Evolutionary conservation across 192 early-diverging fungal species (phyloP).

Genomic region (Gaertneriomyces sp.): DNA sequence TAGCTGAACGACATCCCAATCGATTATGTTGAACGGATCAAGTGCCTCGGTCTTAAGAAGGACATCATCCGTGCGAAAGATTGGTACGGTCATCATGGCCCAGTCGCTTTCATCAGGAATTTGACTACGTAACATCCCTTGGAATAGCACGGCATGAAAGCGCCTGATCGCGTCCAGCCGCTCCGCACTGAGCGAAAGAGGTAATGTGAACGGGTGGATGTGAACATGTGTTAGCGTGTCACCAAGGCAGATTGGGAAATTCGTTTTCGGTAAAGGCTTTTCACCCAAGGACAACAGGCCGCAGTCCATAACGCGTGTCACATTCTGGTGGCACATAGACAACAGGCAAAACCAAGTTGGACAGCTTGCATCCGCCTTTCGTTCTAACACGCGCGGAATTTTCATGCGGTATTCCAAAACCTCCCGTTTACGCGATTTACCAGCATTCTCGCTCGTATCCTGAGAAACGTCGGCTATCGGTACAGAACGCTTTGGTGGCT

Average conservation of each 20-base stretch:
- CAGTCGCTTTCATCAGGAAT: slow-evolving; percentile 19
- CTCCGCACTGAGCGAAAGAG: not conserved
- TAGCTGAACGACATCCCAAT: slow-evolving; percentile 16
- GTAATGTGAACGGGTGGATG: not conserved
- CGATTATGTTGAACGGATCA: slow-evolving; percentile 2
- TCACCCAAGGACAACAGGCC: slow-evolving; percentile 1
- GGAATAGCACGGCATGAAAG: slow-evolving; percentile 25
- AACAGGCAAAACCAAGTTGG: slow-evolving; percentile 4
- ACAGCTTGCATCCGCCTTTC: not conserved
- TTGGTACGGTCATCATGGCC: slow-evolving; percentile 20
- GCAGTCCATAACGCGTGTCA: not conserved
- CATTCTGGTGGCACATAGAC: no score
- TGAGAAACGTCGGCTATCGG: not conserved
- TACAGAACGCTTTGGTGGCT: slow-evolving; percentile 38
- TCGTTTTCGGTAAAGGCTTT: not conserved
- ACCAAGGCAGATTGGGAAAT: not conserved
- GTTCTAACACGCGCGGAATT: not conserved
- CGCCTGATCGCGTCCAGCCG: slow-evolving; percentile 1
- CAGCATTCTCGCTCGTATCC: not conserved
- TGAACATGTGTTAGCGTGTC: not conserved
- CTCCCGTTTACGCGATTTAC: not conserved
- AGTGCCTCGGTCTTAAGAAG: not conserved
- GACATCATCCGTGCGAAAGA: not conserved
- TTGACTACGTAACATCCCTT: slow-evolving; percentile 21
- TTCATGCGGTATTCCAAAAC: slow-evolving; percentile 13